These are phyloP conservation scores for Apiospora phragmitis DNA, from an alignment of 2,329 filamentous ascomycete species.

Conservation along the genomic window DNA sequence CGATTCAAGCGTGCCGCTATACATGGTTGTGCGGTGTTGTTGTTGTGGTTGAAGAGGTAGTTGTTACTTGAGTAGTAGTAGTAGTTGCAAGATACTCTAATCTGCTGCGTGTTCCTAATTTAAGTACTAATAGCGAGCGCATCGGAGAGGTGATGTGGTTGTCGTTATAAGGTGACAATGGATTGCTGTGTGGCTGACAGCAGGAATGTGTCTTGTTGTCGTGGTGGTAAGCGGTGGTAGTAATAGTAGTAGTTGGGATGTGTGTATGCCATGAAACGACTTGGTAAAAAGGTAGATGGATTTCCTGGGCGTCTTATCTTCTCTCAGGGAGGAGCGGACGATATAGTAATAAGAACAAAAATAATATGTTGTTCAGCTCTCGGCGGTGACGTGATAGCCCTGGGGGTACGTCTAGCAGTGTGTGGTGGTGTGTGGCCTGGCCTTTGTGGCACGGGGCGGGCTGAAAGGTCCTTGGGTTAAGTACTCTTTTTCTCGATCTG, in stretches of 20 bases:
- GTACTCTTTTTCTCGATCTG: neutral
- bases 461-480: slow-evolving; percentile 7
- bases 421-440: neutral
- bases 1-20: slow-evolving; percentile 5
- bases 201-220: neutral
- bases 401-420: neutral
- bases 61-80: slow-evolving; percentile 10
- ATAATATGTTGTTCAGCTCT: neutral
- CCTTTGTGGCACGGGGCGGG: neutral
- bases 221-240: neutral
- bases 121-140: slow-evolving; percentile 26
- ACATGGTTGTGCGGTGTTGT: slow-evolving; percentile 3
- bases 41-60: neutral
- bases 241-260: neutral
- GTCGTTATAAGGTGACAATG: neutral
- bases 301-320: neutral
- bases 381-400: slow-evolving; percentile 2
- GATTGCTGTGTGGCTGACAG: neutral
- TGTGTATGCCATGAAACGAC: neutral
- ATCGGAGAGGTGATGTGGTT: slow-evolving; percentile 24
- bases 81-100: slow-evolving; percentile 3
- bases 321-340: neutral
- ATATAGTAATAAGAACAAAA: neutral
- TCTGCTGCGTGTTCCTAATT: neutral
- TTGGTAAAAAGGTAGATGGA: neutral